Conservation (phyloP, 2,329 filamentous ascomycete genomes). For the Phaeosphaeriaceae sp. region DNA sequence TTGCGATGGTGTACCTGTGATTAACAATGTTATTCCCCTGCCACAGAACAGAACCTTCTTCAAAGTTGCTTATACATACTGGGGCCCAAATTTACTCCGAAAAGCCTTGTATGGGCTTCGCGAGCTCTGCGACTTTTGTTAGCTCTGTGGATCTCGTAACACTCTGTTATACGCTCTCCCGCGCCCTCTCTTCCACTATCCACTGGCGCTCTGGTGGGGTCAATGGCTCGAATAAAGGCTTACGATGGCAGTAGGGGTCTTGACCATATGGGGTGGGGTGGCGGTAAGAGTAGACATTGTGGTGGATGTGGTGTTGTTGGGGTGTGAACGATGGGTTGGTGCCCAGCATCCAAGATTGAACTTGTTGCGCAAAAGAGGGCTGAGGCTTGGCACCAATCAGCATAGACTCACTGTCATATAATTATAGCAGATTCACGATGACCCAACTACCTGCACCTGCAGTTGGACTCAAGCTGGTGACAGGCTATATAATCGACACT, state of each 20-base stretch:
- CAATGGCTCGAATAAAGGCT: slow-evolving; percentile 22
- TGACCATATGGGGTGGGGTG: slow-evolving; percentile 25
- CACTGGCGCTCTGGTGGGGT: no score
- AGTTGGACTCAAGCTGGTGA: no score
- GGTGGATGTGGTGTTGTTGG: slow-evolving; percentile 9
- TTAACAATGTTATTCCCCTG: neutral
- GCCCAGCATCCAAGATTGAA: no score
- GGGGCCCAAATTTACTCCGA: slow-evolving; percentile 63
- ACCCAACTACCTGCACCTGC: no score
- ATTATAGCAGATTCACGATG: slow-evolving; percentile 19
- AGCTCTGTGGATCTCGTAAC: slow-evolving; percentile 15
- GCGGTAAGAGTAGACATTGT: slow-evolving; percentile 18
- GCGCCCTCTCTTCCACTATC: no score
- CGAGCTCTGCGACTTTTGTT: slow-evolving; percentile 28
- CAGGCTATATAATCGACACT: no score
- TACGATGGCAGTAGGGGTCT: slow-evolving; percentile 39
- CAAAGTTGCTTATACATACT: slow-evolving; percentile 52
- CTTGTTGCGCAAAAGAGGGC: neutral
- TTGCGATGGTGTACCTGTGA: slow-evolving; percentile 58
- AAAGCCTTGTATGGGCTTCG: slow-evolving; percentile 57
- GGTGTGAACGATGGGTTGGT: neutral
- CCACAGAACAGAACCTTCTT: neutral
- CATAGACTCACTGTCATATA: no score
- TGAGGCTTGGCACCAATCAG: neutral
- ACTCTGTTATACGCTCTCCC: neutral